phyloP scores from a whole-genome alignment of 1,284 basidiomycete species.

The Singerocomus inundabilis region DNA sequence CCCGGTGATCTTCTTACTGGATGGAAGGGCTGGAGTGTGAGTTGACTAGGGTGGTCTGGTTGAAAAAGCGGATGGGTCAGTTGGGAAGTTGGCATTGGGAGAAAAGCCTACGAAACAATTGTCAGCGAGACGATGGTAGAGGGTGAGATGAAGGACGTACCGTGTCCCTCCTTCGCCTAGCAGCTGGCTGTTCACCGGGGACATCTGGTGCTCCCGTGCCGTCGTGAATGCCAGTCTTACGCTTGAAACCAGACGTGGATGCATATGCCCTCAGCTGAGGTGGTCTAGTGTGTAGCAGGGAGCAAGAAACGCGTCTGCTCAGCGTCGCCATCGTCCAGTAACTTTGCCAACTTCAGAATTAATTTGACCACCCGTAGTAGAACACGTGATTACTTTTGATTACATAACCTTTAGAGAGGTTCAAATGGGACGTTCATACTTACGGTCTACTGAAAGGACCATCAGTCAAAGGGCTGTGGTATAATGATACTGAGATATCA shows the following conservation, averaged over 20 bases:
- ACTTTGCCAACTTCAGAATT: not conserved
- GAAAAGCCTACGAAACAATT: conserved; percentile 24
- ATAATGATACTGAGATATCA: no score
- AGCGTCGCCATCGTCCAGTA: conserved; percentile 18
- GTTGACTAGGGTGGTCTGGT: conserved; percentile 54
- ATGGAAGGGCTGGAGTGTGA: conserved; percentile 44
- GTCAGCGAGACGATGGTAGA: conserved; percentile 4
- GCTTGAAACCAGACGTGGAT: conserved; percentile 26
- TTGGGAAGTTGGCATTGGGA: conserved; percentile 36
- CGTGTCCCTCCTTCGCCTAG: conserved; percentile 29
- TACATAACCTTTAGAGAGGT: not conserved
- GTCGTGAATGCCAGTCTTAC: conserved; percentile 16
- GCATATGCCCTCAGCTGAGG: conserved; percentile 20
- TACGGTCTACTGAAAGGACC: no score
- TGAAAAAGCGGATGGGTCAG: conserved; percentile 55
- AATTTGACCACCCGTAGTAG: not conserved
- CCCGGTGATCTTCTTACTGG: conserved; percentile 19
- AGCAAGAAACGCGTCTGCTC: conserved; percentile 12
- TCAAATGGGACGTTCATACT: no score
- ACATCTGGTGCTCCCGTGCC: conserved; percentile 12
- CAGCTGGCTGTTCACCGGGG: conserved; percentile 22
- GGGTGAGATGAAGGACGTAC: conserved; percentile 4
- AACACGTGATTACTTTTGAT: conserved; percentile 8
- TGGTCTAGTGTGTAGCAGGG: not conserved
- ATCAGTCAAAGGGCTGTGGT: no score